These are phyloP conservation scores for Asclepias syriaca DNA, from an alignment of 257 asterid genomes.

Conservation along the genomic window DNA sequence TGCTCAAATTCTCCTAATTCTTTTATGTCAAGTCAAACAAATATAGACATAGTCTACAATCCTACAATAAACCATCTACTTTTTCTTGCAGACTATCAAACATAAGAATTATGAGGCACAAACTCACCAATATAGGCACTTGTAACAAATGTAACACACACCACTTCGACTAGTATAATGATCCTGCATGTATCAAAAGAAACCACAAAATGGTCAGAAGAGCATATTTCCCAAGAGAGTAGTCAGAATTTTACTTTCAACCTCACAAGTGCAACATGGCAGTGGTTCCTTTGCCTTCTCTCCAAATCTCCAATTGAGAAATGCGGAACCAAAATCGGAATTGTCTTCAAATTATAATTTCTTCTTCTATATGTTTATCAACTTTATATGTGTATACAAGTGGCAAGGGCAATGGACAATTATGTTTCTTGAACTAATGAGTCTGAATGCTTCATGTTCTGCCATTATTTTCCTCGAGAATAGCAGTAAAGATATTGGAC, in stretches of 20 bases:
- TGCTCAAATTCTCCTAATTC: neutral
- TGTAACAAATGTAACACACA: conserved; percentile 82
- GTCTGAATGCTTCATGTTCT: neutral
- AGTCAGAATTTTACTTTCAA: neutral
- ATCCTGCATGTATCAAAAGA: conserved; percentile 58
- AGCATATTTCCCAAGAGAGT: neutral
- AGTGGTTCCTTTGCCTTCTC: conserved; percentile 3
- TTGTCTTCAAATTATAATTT: neutral
- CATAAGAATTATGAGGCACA: conserved; percentile 11
- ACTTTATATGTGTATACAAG: neutral
- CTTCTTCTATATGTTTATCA: neutral
- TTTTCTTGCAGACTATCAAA: neutral
- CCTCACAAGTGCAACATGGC: neutral
- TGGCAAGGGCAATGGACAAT: neutral
- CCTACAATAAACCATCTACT: neutral
- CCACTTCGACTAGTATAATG: conserved; percentile 76
- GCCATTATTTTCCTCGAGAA: neutral
- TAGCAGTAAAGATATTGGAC: neutral
- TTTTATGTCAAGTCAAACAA: neutral
- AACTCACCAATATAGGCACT: conserved; percentile 80
- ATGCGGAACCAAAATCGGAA: neutral
- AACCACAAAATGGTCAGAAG: conserved; percentile 24
- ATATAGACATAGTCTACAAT: neutral
- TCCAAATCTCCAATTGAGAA: neutral
- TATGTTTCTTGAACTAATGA: neutral